Evolutionary conservation across 2,329 filamentous ascomycete species (phyloP).

Genomic region (Hymenoscyphus repandus): DNA sequence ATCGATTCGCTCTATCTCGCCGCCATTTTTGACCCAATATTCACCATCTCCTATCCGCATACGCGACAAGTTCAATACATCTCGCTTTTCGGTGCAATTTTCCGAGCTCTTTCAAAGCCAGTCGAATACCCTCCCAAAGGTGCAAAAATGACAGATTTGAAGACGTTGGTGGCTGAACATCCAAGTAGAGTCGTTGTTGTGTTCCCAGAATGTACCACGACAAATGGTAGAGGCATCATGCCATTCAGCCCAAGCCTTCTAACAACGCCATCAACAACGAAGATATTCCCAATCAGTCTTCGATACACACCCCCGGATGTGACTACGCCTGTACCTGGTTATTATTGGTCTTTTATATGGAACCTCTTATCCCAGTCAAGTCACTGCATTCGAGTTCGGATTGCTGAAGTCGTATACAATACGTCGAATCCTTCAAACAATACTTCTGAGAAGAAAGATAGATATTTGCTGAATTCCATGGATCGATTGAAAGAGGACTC

Average conservation of each 20-base stretch:
- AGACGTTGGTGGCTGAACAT: slow-evolving; percentile 58
- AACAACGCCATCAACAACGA: slow-evolving; percentile 57
- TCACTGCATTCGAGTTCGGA: slow-evolving; percentile 84
- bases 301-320: slow-evolving; percentile 86
- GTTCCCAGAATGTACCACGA: slow-evolving; percentile 92
- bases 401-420: slow-evolving; percentile 69
- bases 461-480: slow-evolving; percentile 31
- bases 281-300: slow-evolving; percentile 86
- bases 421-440: slow-evolving; percentile 32
- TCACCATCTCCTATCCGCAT: slow-evolving; percentile 77
- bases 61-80: slow-evolving; percentile 70
- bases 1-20: slow-evolving; percentile 92
- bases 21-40: slow-evolving; percentile 93
- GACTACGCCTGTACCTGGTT: slow-evolving; percentile 79
- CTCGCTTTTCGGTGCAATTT: slow-evolving; percentile 69
- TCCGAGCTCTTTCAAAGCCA: slow-evolving; percentile 64
- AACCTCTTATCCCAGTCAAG: slow-evolving; percentile 77
- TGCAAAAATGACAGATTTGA: slow-evolving; percentile 53
- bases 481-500: slow-evolving; percentile 26
- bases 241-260: slow-evolving; percentile 76
- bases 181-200: slow-evolving; percentile 75
- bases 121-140: slow-evolving; percentile 40
- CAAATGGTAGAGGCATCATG: slow-evolving; percentile 85
- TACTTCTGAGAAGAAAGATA: slow-evolving; percentile 26
- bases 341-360: slow-evolving; percentile 74